Evolutionary conservation across 352 stramenopile species (phyloP).

Genomic region (Lagenidium giganteum): DNA sequence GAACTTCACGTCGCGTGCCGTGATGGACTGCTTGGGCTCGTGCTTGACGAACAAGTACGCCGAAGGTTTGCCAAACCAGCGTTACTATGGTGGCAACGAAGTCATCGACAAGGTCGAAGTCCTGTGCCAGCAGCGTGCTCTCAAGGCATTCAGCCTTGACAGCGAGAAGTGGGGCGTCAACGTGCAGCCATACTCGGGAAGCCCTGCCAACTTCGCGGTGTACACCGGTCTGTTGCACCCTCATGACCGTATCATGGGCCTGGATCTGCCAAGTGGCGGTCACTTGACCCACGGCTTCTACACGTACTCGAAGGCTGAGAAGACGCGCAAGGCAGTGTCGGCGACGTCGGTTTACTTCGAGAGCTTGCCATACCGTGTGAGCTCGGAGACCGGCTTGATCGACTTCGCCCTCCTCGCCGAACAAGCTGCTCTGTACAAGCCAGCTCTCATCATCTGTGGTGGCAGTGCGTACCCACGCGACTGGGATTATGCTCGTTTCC

Average conservation of each 20-base stretch:
- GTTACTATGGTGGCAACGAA: slow-evolving; percentile 99
- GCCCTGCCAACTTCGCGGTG: slow-evolving; percentile 98
- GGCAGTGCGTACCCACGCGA: slow-evolving; percentile 98
- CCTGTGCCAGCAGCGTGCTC: slow-evolving; percentile 92
- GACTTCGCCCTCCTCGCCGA: slow-evolving; percentile 96
- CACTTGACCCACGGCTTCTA: slow-evolving; percentile 99
- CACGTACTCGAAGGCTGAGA: slow-evolving; percentile 96
- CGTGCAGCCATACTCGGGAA: slow-evolving; percentile 98
- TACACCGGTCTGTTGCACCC: slow-evolving; percentile 97
- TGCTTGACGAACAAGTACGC: slow-evolving; percentile 99
- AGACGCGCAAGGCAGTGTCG: slow-evolving; percentile 96
- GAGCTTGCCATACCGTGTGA: slow-evolving; percentile 96
- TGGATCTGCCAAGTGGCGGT: slow-evolving; percentile 97
- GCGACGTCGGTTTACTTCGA: slow-evolving; percentile 99
- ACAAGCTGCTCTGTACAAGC: slow-evolving; percentile 96
- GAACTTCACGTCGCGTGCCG: slow-evolving; percentile 99
- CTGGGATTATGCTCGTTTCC: slow-evolving; percentile 98
- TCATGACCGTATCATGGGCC: slow-evolving; percentile 99
- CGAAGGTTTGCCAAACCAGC: slow-evolving; percentile 92
- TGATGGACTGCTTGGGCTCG: slow-evolving; percentile 98
- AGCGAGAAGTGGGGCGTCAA: slow-evolving; percentile 97
- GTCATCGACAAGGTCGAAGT: slow-evolving; percentile 96
- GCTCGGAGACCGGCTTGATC: slow-evolving; percentile 93
- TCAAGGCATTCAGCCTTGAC: slow-evolving; percentile 93
- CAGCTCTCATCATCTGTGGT: slow-evolving; percentile 96